Conservation (phyloP, 768 basidiomycete species). For the Rhizopogon vinicolor region DNA sequence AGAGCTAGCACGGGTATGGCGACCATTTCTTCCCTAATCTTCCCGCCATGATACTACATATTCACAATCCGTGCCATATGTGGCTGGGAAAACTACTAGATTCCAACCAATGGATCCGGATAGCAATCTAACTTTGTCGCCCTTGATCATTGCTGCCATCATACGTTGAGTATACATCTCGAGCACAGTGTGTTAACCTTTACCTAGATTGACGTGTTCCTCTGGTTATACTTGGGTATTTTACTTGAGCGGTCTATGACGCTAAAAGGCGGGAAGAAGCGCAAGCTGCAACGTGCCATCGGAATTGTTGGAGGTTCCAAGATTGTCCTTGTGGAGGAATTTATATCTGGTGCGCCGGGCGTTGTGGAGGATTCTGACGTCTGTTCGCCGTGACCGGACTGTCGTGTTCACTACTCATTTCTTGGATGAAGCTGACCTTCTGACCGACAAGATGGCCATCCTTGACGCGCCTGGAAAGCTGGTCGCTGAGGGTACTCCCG, state of each 20-base stretch:
- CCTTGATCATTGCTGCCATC: too few species aligned
- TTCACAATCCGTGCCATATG: too few species aligned
- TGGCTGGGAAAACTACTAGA: too few species aligned
- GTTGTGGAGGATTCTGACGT: constrained; percentile 69
- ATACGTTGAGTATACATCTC: too few species aligned
- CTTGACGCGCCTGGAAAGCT: constrained; percentile 72
- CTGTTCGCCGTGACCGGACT: constrained; percentile 59
- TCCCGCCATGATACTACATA: too few species aligned
- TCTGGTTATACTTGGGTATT: constrained; percentile 62
- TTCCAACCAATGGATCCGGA: too few species aligned
- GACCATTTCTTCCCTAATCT: too few species aligned
- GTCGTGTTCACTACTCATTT: constrained; percentile 82
- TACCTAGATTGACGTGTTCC: constrained; percentile 59
- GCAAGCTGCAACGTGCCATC: too few species aligned
- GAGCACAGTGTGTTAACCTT: too few species aligned
- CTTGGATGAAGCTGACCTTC: constrained; percentile 74
- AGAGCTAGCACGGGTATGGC: too few species aligned
- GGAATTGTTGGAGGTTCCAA: constrained; percentile 74
- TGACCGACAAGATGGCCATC: constrained; percentile 74
- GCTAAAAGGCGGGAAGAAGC: constrained; percentile 71
- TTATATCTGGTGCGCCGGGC: constrained; percentile 76
- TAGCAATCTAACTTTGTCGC: too few species aligned
- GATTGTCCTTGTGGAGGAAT: constrained; percentile 61
- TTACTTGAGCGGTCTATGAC: constrained; percentile 61
- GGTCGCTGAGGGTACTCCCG: constrained; percentile 69